phyloP scores from a whole-genome alignment of 2,329 filamentous ascomycete genomes.

The Aureobasidium sp. region DNA sequence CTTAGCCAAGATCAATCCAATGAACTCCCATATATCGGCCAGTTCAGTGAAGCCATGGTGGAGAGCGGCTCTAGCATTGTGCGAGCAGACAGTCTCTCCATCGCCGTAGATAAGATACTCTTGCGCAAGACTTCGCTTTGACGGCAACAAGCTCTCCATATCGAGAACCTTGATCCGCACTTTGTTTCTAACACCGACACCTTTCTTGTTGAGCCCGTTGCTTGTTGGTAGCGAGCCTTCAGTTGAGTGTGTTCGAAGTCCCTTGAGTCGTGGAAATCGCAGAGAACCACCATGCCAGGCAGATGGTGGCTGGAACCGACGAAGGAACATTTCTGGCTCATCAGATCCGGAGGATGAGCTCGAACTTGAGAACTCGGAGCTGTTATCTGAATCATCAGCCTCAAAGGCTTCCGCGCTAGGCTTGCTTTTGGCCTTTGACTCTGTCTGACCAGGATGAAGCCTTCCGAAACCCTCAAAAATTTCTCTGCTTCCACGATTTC shows the following conservation, averaged over 20 bases:
- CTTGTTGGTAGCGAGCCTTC: conserved; percentile 18
- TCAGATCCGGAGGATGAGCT: conserved; percentile 31
- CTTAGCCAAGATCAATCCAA: conserved; percentile 68
- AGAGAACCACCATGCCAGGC: conserved; percentile 16
- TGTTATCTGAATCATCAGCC: conserved; percentile 19
- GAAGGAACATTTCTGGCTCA: conserved; percentile 14
- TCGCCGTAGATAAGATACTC: conserved; percentile 81
- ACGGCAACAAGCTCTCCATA: conserved; percentile 64
- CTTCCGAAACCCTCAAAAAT: conserved; percentile 60
- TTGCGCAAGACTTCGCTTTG: conserved; percentile 67
- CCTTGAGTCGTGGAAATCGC: conserved; percentile 18
- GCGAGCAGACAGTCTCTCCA: conserved; percentile 69
- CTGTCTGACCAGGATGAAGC: conserved; percentile 46
- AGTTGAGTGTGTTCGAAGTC: conserved; percentile 6
- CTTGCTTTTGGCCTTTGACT: conserved; percentile 29
- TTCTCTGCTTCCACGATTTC: conserved; percentile 40
- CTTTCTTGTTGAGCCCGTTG: conserved; percentile 10
- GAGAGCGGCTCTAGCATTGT: conserved; percentile 74
- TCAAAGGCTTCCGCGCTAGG: conserved; percentile 6
- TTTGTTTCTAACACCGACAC: conserved; percentile 40
- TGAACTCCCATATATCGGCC: conserved; percentile 75
- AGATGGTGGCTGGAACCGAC: conserved; percentile 13
- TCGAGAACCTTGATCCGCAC: conserved; percentile 70
- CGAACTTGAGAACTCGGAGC: conserved; percentile 24
- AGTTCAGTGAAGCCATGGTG: conserved; percentile 64